A percentile compares a stretch with the other conserved stretches of the same genome.
Conservation (phyloP, 2,329 filamentous ascomycete species). For the Calonectria pteridis region DNA sequence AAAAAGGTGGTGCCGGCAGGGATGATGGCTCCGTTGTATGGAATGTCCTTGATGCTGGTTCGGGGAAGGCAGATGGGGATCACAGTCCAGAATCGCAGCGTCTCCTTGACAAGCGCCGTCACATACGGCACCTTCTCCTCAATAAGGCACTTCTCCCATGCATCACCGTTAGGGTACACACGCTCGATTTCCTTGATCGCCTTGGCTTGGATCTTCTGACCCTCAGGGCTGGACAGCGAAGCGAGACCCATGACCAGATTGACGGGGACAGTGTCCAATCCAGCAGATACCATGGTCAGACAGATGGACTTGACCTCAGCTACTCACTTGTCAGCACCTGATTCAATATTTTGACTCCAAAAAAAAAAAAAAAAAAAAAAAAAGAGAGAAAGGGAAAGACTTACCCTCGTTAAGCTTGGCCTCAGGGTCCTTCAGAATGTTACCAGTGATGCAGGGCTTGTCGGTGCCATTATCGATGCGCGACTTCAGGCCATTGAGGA, state of each 20-base stretch:
- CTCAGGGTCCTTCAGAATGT: conserved; percentile 68
- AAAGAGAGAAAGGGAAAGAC: too few relatives aligned
- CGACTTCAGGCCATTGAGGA: conserved; percentile 69
- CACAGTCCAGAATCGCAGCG: conserved; percentile 82
- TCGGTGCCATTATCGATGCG: conserved; percentile 55
- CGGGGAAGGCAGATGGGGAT: conserved; percentile 84
- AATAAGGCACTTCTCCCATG: conserved; percentile 79
- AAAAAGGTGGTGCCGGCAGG: conserved; percentile 84
- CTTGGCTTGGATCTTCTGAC: conserved; percentile 77
- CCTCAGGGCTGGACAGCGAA: conserved; percentile 76
- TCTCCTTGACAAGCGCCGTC: conserved; percentile 83
- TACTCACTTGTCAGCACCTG: conserved; percentile 44
- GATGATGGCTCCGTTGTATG: conserved; percentile 75
- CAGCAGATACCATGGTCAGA: conserved; percentile 84
- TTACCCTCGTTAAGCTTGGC: conserved; percentile 55
- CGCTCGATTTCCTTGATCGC: conserved; percentile 78
- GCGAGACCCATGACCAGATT: conserved; percentile 86
- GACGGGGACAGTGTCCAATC: conserved; percentile 83
- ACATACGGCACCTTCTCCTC: conserved; percentile 85
- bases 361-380: background rate
- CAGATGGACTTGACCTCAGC: conserved; percentile 85
- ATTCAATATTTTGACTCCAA: fast-evolving
- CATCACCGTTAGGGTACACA: conserved; percentile 78
- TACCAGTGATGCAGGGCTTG: conserved; percentile 57
- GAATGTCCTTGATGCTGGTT: conserved; percentile 78